Conservation (phyloP, 2,329 filamentous ascomycete genomes). For the Diaporthe humulicola region DNA sequence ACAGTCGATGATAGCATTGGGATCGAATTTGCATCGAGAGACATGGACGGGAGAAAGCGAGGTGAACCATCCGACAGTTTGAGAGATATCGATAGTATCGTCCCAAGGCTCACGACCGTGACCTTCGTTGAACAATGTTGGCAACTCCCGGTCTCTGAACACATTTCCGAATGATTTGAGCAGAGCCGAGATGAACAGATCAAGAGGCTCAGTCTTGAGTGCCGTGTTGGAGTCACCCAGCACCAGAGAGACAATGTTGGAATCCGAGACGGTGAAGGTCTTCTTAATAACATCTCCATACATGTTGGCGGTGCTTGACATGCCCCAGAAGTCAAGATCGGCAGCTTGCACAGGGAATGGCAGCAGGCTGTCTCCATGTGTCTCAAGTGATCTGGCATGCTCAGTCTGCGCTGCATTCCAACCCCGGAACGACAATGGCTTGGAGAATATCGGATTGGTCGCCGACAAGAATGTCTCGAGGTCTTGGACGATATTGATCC, state of each 20-base stretch:
- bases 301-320: background rate
- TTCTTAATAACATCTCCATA: constrained; percentile 5
- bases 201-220: constrained; percentile 10
- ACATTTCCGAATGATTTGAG: background rate
- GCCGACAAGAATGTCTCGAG: background rate
- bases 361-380: background rate
- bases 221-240: constrained; percentile 5
- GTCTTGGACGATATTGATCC: constrained; percentile 7
- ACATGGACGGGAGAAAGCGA: constrained; percentile 9
- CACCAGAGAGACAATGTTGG: background rate
- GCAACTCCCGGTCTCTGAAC: background rate
- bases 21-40: background rate
- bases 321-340: constrained; percentile 8
- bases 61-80: constrained; percentile 15
- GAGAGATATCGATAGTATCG: background rate
- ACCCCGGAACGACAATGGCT: background rate
- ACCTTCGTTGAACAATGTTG: constrained; percentile 10
- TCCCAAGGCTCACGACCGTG: constrained; percentile 20
- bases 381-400: constrained; percentile 6
- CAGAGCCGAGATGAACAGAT: background rate
- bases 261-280: background rate
- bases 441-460: background rate
- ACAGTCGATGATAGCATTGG: background rate
- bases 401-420: constrained; percentile 2
- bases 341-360: background rate